phyloP scores from a whole-genome alignment of 192 early-diverging fungal genomes.

The Radiomyces spectabilis region DNA sequence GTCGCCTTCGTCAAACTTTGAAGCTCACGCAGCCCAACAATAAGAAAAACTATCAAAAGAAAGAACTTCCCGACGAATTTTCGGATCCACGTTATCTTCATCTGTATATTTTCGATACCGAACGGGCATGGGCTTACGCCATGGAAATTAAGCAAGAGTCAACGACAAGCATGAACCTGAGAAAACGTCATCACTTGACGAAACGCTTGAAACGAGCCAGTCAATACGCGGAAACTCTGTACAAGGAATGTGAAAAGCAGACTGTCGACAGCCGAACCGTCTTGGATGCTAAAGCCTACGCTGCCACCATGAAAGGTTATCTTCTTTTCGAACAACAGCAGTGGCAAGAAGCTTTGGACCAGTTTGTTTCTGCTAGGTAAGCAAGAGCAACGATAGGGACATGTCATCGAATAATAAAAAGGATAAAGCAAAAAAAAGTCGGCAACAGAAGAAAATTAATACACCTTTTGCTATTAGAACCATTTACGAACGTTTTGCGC shows the following conservation, averaged over 20 bases:
- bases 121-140: conserved; percentile 69
- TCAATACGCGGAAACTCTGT: conserved; percentile 39
- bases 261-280: conserved; percentile 41
- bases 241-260: conserved; percentile 34
- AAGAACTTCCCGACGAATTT: conserved; percentile 40
- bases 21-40: conserved; percentile 44
- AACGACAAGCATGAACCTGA: conserved; percentile 44
- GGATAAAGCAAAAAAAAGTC: too few relatives aligned
- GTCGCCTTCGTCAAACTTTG: conserved; percentile 45
- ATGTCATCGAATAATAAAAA: too few relatives aligned
- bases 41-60: conserved; percentile 35
- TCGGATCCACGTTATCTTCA: conserved; percentile 48
- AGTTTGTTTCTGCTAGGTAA: conserved; percentile 57
- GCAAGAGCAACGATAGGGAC: too few relatives aligned
- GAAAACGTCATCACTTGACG: conserved; percentile 60
- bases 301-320: conserved; percentile 58
- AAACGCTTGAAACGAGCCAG: conserved; percentile 55
- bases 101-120: conserved; percentile 60
- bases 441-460: too few relatives aligned
- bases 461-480: too few relatives aligned
- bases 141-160: conserved; percentile 68
- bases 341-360: conserved; percentile 57
- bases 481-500: conserved; percentile 59
- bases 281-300: conserved; percentile 63
- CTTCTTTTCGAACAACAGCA: conserved; percentile 59